Conservation (phyloP, 805 yeast species). For the Ogataea paraovalis region DNA sequence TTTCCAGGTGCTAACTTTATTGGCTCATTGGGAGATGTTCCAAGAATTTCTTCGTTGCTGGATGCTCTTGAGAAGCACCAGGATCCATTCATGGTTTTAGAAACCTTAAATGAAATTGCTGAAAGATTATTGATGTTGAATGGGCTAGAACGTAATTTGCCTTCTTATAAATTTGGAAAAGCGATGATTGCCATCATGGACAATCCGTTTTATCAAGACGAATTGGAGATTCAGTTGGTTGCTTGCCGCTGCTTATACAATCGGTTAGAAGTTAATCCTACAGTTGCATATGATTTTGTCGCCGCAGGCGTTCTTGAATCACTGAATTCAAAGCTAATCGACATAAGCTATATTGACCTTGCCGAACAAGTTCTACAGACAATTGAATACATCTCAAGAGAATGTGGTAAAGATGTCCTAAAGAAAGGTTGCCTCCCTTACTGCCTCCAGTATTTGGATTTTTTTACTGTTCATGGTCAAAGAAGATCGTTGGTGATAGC, state of each 20-base stretch:
- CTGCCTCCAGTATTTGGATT: slow-evolving; percentile 73
- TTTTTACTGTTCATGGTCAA: slow-evolving; percentile 86
- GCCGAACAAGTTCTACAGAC: slow-evolving; percentile 89
- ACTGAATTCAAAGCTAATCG: slow-evolving; percentile 61
- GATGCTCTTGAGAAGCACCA: slow-evolving; percentile 40
- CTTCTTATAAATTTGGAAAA: slow-evolving; percentile 51
- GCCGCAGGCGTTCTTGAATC: slow-evolving; percentile 62
- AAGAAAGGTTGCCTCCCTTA: slow-evolving; percentile 59
- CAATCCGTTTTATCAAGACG: slow-evolving; percentile 54
- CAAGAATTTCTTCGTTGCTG: slow-evolving; percentile 29
- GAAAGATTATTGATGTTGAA: slow-evolving; percentile 63
- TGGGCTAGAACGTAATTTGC: slow-evolving; percentile 62
- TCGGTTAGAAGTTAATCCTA: slow-evolving; percentile 68
- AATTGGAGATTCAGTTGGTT: slow-evolving; percentile 75
- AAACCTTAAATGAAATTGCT: slow-evolving; percentile 60
- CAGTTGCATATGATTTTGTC: slow-evolving; percentile 59
- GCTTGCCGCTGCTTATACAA: slow-evolving; percentile 84
- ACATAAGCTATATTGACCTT: slow-evolving; percentile 79
- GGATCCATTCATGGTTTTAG: slow-evolving; percentile 59
- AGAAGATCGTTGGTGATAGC: slow-evolving; percentile 71
- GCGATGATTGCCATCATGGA: slow-evolving; percentile 55
- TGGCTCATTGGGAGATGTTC: slow-evolving; percentile 23
- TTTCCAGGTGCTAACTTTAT: slow-evolving; percentile 28
- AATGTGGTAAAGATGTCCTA: slow-evolving; percentile 48
- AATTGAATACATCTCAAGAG: slow-evolving; percentile 60